Conservation (phyloP, 345 rosid species). For the Turnera subulata region DNA sequence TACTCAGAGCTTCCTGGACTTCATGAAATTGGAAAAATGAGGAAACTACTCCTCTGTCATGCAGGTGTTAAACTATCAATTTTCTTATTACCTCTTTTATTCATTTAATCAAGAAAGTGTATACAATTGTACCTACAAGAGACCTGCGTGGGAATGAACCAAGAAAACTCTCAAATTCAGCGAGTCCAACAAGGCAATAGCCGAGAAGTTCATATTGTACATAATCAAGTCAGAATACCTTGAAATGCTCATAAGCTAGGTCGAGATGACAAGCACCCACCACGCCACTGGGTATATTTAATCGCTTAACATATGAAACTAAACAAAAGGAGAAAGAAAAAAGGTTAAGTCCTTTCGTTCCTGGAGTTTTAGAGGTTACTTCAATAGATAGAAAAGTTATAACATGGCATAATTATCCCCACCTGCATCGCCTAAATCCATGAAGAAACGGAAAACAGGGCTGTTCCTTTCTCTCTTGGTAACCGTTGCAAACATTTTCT, state of each 20-base stretch:
- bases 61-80: background rate
- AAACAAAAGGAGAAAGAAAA: conserved; percentile 19
- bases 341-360: background rate
- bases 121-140: too few species aligned
- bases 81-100: too few species aligned
- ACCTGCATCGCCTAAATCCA: conserved; percentile 99
- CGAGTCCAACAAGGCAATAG: too few species aligned
- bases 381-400: background rate
- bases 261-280: conserved; percentile 98
- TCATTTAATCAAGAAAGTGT: too few species aligned
- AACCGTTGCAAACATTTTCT: conserved; percentile 70
- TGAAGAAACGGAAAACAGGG: conserved; percentile 85
- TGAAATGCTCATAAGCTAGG: conserved; percentile 96
- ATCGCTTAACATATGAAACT: conserved; percentile 81
- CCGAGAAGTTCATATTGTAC: background rate
- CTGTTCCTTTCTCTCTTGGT: conserved; percentile 84
- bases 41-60: too few species aligned
- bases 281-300: conserved; percentile 90
- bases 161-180: too few species aligned
- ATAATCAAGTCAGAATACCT: conserved; percentile 47
- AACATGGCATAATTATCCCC: background rate
- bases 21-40: too few species aligned
- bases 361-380: background rate
- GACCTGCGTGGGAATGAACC: too few species aligned
- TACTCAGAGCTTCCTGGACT: too few species aligned